Evolutionary conservation across 2,329 filamentous ascomycete species (phyloP).

Genomic region (Penicillium psychrosexuale): DNA sequence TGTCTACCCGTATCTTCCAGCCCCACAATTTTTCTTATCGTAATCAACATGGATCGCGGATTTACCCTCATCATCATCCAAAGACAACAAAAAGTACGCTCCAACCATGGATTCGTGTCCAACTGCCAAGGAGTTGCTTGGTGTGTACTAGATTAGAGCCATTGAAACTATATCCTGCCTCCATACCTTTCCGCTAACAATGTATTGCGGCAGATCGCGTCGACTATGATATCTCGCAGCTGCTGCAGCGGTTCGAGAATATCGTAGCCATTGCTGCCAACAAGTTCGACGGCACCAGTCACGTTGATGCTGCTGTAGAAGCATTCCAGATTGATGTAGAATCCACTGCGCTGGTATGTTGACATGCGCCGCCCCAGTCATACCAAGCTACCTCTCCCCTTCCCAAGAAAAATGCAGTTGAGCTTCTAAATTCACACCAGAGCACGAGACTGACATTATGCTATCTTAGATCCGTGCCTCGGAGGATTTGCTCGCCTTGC

Average conservation of each 20-base stretch:
- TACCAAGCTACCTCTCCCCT: too few species aligned
- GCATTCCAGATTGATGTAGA: slow-evolving; percentile 59
- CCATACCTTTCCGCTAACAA: background rate
- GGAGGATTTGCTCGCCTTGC: slow-evolving; percentile 61
- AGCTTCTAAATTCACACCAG: background rate
- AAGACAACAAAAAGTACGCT: background rate
- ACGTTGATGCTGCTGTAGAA: slow-evolving; percentile 55
- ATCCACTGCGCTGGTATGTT: slow-evolving; percentile 55
- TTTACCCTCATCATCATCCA: background rate
- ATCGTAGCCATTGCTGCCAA: slow-evolving; percentile 54
- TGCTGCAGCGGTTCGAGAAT: slow-evolving; percentile 55
- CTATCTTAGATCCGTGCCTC: slow-evolving; percentile 54
- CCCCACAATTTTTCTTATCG: background rate
- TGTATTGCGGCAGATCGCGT: slow-evolving; percentile 39
- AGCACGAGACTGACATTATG: background rate
- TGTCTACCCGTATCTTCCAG: background rate
- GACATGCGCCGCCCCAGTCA: background rate
- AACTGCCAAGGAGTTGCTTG: slow-evolving; percentile 28
- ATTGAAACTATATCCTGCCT: background rate
- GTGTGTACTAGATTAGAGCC: slow-evolving; percentile 16
- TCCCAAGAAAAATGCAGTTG: background rate
- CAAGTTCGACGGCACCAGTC: slow-evolving; percentile 42
- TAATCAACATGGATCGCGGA: background rate
- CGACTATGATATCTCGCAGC: slow-evolving; percentile 44
- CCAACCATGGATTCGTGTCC: slow-evolving; percentile 35